Evolutionary conservation across 345 rosid genomes (phyloP).

Genomic region (Salix udensis): DNA sequence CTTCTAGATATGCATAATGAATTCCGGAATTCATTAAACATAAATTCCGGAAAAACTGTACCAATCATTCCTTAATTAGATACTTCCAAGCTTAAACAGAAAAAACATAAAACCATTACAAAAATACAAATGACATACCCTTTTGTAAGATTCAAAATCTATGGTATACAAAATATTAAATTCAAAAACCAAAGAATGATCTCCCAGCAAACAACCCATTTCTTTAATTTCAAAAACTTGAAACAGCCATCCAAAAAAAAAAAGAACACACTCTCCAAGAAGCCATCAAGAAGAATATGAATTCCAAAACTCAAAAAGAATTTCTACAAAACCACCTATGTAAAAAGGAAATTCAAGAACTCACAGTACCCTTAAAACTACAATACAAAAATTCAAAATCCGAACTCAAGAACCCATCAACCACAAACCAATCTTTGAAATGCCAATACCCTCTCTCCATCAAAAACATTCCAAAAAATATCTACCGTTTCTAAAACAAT

Average conservation of each 20-base stretch:
- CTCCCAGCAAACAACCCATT: neutral
- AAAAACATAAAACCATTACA: neutral
- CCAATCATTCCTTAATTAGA: neutral
- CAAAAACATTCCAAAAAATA: neutral
- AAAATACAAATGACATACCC: neutral
- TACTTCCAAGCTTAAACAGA: neutral
- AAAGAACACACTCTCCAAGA: neutral
- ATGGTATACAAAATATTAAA: neutral
- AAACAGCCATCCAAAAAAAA: neutral
- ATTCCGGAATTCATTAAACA: neutral
- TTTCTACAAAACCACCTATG: neutral
- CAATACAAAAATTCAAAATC: neutral
- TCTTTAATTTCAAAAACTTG: neutral
- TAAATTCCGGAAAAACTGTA: too few species aligned
- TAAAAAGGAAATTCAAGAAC: neutral
- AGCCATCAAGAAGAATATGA: neutral
- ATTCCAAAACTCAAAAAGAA: neutral
- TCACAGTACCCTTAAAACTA: neutral
- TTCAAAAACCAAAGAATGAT: neutral
- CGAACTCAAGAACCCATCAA: neutral
- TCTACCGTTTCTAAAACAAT: neutral
- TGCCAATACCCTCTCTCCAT: neutral
- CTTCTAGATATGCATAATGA: neutral
- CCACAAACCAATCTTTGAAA: neutral
- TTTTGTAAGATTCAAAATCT: neutral